Percentiles rank a stretch among this genome's conserved stretches.
Conservation (phyloP, 805 yeast species). For the Saccharomyces kudriavzevii region DNA sequence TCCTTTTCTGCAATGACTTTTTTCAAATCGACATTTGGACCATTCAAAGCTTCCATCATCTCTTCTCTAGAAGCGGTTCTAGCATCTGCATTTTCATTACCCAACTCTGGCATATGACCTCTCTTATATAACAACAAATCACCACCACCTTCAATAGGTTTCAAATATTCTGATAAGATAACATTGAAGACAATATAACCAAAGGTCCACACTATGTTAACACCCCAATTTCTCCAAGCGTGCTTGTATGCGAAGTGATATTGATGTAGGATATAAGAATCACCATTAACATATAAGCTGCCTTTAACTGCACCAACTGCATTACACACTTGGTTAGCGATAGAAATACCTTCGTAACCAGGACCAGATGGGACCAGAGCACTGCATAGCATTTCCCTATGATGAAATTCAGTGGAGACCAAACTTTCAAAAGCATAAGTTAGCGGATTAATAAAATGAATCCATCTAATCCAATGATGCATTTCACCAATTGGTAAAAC, state of each 20-base stretch:
- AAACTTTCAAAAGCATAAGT: conserved; percentile 45
- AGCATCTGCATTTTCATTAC: conserved; percentile 31
- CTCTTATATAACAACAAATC: conserved; percentile 38
- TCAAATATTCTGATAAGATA: conserved; percentile 32
- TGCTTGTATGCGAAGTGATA: conserved; percentile 39
- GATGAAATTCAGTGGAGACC: conserved; percentile 50
- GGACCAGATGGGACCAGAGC: conserved; percentile 46
- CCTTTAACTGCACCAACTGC: conserved; percentile 46
- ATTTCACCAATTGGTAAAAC: conserved; percentile 38
- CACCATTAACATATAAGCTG: conserved; percentile 41
- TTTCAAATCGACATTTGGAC: conserved; percentile 27
- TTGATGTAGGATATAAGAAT: conserved; percentile 33
- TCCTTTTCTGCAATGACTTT: conserved; percentile 35
- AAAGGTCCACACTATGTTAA: conserved; percentile 40
- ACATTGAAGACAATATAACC: conserved; percentile 31
- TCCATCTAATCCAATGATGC: conserved; percentile 61
- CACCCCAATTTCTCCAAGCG: conserved; percentile 60
- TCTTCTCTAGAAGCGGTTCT: conserved; percentile 33
- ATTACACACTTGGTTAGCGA: conserved; percentile 41
- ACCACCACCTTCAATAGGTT: conserved; percentile 34
- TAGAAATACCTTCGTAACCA: conserved; percentile 39
- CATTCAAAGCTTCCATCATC: conserved; percentile 32
- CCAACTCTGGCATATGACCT: conserved; percentile 34
- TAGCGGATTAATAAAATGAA: conserved; percentile 42
- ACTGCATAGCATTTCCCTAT: conserved; percentile 45